These are phyloP conservation scores for Triticum dicoccoides DNA, from an alignment of 176 grass and related monocot species.

Conservation along the genomic window DNA sequence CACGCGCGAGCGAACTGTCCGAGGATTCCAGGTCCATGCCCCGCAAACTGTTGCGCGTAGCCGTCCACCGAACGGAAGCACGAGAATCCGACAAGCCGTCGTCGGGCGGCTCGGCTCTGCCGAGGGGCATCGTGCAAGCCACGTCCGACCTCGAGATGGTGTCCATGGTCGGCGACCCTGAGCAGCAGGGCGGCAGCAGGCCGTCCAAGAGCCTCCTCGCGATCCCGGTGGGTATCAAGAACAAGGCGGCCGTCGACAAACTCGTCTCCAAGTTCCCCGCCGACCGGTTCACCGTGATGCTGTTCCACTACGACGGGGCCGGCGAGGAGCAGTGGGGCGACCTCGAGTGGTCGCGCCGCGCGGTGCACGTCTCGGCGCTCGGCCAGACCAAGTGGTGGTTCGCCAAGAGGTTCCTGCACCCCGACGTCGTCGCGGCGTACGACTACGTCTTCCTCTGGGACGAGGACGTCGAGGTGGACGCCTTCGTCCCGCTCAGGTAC, in stretches of 20 bases:
- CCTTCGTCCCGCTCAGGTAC: constrained; percentile 63
- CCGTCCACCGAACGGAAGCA: not conserved
- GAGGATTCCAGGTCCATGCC: not conserved
- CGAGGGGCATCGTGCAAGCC: constrained; percentile 62
- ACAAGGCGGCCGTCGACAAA: constrained; percentile 67
- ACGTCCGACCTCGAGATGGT: constrained; percentile 74
- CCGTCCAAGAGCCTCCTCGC: constrained; percentile 65
- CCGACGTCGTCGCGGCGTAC: constrained; percentile 62
- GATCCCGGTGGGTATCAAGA: constrained; percentile 77
- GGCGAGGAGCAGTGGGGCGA: constrained; percentile 61
- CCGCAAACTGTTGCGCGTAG: not conserved
- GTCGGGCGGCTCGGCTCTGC: constrained; percentile 57
- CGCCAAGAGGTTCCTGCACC: constrained; percentile 84
- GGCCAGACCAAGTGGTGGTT: constrained; percentile 95
- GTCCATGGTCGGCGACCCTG: not conserved
- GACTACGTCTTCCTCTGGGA: constrained; percentile 87
- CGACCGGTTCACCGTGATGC: constrained; percentile 48
- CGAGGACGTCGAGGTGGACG: constrained; percentile 72
- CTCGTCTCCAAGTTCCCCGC: constrained; percentile 76
- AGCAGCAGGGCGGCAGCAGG: constrained; percentile 33
- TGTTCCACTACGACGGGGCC: constrained; percentile 84
- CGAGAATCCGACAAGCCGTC: not conserved
- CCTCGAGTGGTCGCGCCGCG: constrained; percentile 47
- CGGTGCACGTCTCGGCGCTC: constrained; percentile 54
- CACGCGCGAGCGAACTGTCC: not conserved